Evolutionary conservation across 164 flowering plant species (phyloP).

Genomic region (Echeveria elegans): DNA sequence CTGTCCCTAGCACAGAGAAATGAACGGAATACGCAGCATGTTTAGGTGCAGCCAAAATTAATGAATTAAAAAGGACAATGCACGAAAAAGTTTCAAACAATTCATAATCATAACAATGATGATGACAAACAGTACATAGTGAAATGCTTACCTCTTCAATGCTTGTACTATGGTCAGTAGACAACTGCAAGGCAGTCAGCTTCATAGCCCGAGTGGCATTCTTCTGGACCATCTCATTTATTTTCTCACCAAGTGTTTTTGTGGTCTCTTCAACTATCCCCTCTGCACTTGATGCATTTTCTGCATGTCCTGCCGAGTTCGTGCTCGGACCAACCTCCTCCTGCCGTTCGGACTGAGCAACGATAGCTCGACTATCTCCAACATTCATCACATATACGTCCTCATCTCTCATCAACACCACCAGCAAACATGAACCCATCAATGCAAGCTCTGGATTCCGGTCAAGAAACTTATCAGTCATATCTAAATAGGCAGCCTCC

Average conservation of each 20-base stretch:
- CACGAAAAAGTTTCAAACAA: background rate
- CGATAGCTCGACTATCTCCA: slow-evolving; percentile 96
- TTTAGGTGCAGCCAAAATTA: background rate
- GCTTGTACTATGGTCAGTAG: slow-evolving; percentile 99
- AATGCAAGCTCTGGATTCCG: slow-evolving; percentile 84
- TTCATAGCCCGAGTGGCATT: slow-evolving; percentile 30
- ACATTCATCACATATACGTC: slow-evolving; percentile 99
- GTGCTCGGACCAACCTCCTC: slow-evolving; percentile 27
- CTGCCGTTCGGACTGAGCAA: slow-evolving; percentile 54
- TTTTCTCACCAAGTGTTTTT: slow-evolving; percentile 21
- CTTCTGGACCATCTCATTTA: slow-evolving; percentile 20
- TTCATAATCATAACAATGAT: background rate
- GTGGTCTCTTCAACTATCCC: slow-evolving; percentile 58
- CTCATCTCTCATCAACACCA: slow-evolving; percentile 88
- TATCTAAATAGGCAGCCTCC: slow-evolving; percentile 71
- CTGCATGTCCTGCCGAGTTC: slow-evolving; percentile 17
- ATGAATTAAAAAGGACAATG: background rate
- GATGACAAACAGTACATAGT: background rate
- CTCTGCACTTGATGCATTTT: slow-evolving; percentile 28
- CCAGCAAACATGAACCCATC: slow-evolving; percentile 96
- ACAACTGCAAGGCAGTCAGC: slow-evolving; percentile 82
- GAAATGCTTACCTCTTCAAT: slow-evolving; percentile 72
- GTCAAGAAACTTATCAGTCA: slow-evolving; percentile 87
- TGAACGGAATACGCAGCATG: background rate
- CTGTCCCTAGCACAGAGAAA: background rate